Percentiles rank a stretch among this genome's conserved stretches.
phyloP scores from a whole-genome alignment of 2,329 filamentous ascomycete genomes.

The Fusarium cicatricum region DNA sequence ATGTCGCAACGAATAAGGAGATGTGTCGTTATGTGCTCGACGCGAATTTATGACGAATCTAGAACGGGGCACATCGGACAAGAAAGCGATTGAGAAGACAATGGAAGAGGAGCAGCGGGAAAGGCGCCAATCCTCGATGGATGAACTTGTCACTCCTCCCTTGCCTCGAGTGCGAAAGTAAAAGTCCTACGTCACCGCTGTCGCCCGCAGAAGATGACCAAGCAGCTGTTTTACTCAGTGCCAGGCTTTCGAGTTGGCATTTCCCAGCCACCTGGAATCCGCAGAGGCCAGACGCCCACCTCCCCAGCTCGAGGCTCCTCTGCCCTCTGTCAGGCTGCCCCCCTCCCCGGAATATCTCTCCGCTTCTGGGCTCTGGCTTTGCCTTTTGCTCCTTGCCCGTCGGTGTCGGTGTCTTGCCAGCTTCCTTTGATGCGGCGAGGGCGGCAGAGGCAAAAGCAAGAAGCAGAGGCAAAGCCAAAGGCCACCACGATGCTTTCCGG shows the following conservation, averaged over 20 bases:
- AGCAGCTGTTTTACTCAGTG: conserved; percentile 20
- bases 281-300: conserved; percentile 8
- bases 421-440: conserved; percentile 12
- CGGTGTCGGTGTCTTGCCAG: neutral
- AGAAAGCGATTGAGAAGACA: neutral
- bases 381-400: too few relatives aligned
- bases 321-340: neutral
- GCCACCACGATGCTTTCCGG: conserved; percentile 21
- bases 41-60: neutral
- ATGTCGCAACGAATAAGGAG: conserved; percentile 5
- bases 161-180: conserved; percentile 1
- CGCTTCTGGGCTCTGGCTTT: neutral
- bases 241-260: neutral
- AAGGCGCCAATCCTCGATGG: conserved; percentile 3
- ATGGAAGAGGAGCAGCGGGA: conserved; percentile 11
- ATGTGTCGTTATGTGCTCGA: neutral
- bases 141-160: conserved; percentile 7
- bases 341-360: neutral
- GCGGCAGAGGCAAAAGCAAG: conserved; percentile 25
- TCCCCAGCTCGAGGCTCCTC: conserved; percentile 5
- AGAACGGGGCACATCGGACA: neutral
- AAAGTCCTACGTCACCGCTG: conserved; percentile 31
- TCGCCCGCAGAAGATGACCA: conserved; percentile 3
- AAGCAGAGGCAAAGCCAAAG: conserved; percentile 9
- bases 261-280: conserved; percentile 26